A percentile compares a stretch with the other conserved stretches of the same genome.
phyloP scores from a whole-genome alignment of 1,284 basidiomycete species.

The Fereydounia khargensis region DNA sequence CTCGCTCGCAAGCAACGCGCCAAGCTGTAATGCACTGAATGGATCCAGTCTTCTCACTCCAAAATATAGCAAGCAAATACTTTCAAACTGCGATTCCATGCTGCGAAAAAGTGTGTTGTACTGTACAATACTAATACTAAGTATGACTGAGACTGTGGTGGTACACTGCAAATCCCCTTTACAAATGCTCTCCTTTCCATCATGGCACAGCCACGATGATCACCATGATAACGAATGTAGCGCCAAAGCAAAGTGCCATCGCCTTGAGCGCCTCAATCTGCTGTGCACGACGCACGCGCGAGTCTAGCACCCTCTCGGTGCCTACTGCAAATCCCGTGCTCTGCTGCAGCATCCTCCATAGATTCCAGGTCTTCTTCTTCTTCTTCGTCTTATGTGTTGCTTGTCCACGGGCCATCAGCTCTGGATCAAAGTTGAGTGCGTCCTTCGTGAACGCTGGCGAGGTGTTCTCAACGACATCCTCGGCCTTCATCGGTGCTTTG shows the following conservation, averaged over 20 bases:
- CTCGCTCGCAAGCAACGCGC: too few species aligned
- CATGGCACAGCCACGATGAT: constrained; percentile 32
- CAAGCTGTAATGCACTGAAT: too few species aligned
- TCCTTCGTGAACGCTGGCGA: constrained; percentile 19
- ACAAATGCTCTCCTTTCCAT: too few species aligned
- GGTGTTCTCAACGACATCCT: constrained; percentile 9
- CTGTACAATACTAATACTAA: too few species aligned
- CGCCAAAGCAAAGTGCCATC: constrained; percentile 14
- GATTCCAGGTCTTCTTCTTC: too few species aligned
- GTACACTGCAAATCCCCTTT: too few species aligned
- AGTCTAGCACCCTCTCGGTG: constrained; percentile 33
- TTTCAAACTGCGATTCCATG: too few species aligned
- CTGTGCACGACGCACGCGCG: constrained; percentile 24
- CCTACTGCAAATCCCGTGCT: constrained; percentile 35
- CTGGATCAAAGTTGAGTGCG: constrained; percentile 28
- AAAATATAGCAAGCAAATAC: too few species aligned
- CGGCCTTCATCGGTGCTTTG: neutral
- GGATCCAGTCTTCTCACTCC: too few species aligned
- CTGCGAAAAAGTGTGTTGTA: too few species aligned
- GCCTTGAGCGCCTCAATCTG: constrained; percentile 33
- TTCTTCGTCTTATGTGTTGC: too few species aligned
- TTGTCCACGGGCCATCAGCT: constrained; percentile 15
- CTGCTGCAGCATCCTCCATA: neutral
- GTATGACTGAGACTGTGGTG: too few species aligned
- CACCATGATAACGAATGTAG: constrained; percentile 14